Percentiles rank a stretch among this genome's conserved stretches.
Evolutionary conservation across 1,139 yeast species (phyloP).

Genomic region (Kurtzmaniella quercitrusa): DNA sequence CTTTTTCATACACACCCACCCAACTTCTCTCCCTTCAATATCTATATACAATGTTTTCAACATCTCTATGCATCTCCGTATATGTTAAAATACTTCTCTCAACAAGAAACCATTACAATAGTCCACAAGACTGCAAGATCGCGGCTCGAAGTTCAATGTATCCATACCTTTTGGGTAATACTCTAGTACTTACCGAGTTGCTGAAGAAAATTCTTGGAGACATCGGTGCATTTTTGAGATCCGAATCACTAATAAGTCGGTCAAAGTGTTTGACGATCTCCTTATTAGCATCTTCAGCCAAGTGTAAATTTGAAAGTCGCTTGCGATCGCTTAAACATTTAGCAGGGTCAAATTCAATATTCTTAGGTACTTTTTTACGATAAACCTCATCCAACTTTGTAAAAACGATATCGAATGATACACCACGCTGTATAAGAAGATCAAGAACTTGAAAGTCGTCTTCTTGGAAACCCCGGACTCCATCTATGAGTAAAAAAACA

Average conservation of each 20-base stretch:
- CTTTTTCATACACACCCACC: no score
- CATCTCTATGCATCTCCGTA: neutral
- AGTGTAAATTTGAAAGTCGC: slow-evolving; percentile 9
- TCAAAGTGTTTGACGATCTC: slow-evolving; percentile 21
- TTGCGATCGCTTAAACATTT: slow-evolving; percentile 5
- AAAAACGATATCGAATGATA: slow-evolving; percentile 68
- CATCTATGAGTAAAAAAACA: slow-evolving; percentile 60
- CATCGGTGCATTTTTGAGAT: slow-evolving; percentile 21
- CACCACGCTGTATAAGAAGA: slow-evolving; percentile 49
- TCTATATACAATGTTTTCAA: no score
- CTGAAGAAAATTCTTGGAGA: slow-evolving; percentile 32
- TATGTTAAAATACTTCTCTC: no score
- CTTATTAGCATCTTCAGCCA: slow-evolving; percentile 19
- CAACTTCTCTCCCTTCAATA: no score
- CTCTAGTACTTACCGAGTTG: slow-evolving; percentile 24
- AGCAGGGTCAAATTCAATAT: neutral
- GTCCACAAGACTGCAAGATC: slow-evolving; percentile 31
- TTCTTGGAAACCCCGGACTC: slow-evolving; percentile 51
- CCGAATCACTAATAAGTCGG: slow-evolving; percentile 19
- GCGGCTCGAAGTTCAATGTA: slow-evolving; percentile 33
- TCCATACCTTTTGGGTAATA: slow-evolving; percentile 25
- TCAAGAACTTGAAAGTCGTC: slow-evolving; percentile 55
- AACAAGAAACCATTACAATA: no score
- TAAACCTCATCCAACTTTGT: slow-evolving; percentile 67
- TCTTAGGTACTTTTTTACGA: slow-evolving; percentile 14